phyloP scores from a whole-genome alignment of 2,329 filamentous ascomycete genomes.

The Trichoderma sp. region DNA sequence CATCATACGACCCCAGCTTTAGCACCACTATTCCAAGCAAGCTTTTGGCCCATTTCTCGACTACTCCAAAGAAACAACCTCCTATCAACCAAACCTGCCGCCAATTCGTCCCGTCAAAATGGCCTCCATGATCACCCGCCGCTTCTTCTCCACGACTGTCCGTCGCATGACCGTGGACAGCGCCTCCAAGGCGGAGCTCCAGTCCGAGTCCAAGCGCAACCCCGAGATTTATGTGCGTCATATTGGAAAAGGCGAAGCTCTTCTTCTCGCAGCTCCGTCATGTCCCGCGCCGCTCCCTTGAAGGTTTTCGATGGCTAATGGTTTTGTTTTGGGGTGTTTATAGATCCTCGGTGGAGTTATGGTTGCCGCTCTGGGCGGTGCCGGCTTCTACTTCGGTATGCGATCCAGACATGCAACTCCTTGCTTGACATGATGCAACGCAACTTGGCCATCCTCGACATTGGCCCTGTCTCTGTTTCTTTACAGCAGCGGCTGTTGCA shows the following conservation, averaged over 20 bases:
- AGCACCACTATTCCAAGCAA: conserved; percentile 8
- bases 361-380: conserved; percentile 81
- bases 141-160: conserved; percentile 53
- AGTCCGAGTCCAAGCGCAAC: conserved; percentile 57
- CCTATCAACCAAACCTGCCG: conserved; percentile 19
- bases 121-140: conserved; percentile 56
- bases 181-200: conserved; percentile 45
- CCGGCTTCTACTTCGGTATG: conserved; percentile 84
- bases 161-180: conserved; percentile 47
- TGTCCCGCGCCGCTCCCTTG: not conserved
- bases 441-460: not conserved
- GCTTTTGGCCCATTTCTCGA: conserved; percentile 19
- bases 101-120: conserved; percentile 40
- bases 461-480: not conserved
- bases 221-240: conserved; percentile 46
- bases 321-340: conserved; percentile 16
- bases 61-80: conserved; percentile 21
- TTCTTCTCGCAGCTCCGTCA: conserved; percentile 17
- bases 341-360: conserved; percentile 91
- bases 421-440: not conserved
- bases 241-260: conserved; percentile 23
- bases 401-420: not conserved
- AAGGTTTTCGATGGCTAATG: not conserved
- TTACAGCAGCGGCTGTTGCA: not conserved
- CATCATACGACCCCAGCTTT: conserved; percentile 19